These are phyloP conservation scores for Heritiera littoralis DNA, from an alignment of 345 rosid species.

Conservation along the genomic window DNA sequence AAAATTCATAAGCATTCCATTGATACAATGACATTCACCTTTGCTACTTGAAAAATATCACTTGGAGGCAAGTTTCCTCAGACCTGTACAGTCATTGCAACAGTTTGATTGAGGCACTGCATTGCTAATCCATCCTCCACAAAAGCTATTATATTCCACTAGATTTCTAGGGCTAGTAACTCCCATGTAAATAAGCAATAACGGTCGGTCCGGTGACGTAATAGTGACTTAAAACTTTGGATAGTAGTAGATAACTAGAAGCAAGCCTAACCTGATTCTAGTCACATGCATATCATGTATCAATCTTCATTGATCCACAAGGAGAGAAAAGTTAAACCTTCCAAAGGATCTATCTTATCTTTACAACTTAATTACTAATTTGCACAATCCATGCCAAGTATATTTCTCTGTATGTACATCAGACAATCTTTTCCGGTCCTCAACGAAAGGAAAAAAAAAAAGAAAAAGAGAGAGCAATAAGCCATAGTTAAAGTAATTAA, in stretches of 20 bases:
- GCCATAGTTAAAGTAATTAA: not conserved
- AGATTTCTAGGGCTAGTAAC: not conserved
- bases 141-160: not conserved
- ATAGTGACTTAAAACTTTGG: not conserved
- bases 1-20: not conserved
- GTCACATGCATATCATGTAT: not conserved
- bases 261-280: not conserved
- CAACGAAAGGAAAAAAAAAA: not conserved
- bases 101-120: not conserved
- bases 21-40: not conserved
- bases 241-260: not conserved
- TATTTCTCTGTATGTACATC: constrained; percentile 28
- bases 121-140: not conserved
- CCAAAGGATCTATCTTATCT: not conserved
- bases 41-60: not conserved
- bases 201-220: not conserved
- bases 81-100: constrained; percentile 2
- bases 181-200: not conserved
- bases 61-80: not conserved
- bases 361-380: not conserved
- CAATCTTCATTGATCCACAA: not conserved
- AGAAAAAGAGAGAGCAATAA: not conserved
- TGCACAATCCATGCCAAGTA: not conserved
- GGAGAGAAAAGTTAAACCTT: not conserved
- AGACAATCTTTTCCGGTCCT: not conserved